Conservation (phyloP, 345 rosid species). For the Iberis pinnata region DNA sequence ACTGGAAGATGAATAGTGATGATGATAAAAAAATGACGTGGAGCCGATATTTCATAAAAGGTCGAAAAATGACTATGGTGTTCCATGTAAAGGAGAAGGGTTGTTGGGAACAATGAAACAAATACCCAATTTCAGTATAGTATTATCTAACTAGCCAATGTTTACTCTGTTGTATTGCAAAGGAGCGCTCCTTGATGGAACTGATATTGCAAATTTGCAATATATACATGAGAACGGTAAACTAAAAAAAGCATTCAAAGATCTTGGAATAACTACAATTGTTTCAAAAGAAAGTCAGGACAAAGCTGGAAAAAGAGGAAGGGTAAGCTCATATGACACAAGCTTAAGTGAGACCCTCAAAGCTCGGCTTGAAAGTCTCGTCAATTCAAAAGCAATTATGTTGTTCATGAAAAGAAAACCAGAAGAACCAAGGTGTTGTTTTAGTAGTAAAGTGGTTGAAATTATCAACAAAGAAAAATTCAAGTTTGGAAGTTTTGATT, state of each 20-base stretch:
- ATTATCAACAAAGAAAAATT: conserved; percentile 69
- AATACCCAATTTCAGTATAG: conserved; percentile 22
- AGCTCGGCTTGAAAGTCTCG: conserved; percentile 55
- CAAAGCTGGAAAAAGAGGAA: conserved; percentile 46
- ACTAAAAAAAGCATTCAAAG: conserved; percentile 62
- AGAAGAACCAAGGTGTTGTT: conserved; percentile 80
- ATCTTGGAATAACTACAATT: conserved; percentile 44
- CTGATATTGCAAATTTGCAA: conserved; percentile 72
- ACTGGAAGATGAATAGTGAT: conserved; percentile 44
- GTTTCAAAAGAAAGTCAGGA: conserved; percentile 20
- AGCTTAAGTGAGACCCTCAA: conserved; percentile 51
- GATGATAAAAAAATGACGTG: conserved; percentile 24
- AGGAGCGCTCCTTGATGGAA: conserved; percentile 94
- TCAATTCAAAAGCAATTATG: conserved; percentile 64
- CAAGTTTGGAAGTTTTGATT: conserved; percentile 69
- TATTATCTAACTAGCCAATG: conserved; percentile 96
- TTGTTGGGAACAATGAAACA: conserved; percentile 18
- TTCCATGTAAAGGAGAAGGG: conserved; percentile 11
- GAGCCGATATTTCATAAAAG: conserved; percentile 29
- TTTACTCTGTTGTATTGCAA: conserved; percentile 91
- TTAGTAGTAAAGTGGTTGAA: conserved; percentile 82
- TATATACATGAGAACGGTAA: conserved; percentile 95
- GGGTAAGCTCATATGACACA: conserved; percentile 34
- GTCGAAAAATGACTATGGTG: conserved; percentile 31
- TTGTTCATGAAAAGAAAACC: conserved; percentile 95